These are phyloP conservation scores for Rhododendron mucronatum DNA, from an alignment of 148 eudicot species.

Conservation along the genomic window DNA sequence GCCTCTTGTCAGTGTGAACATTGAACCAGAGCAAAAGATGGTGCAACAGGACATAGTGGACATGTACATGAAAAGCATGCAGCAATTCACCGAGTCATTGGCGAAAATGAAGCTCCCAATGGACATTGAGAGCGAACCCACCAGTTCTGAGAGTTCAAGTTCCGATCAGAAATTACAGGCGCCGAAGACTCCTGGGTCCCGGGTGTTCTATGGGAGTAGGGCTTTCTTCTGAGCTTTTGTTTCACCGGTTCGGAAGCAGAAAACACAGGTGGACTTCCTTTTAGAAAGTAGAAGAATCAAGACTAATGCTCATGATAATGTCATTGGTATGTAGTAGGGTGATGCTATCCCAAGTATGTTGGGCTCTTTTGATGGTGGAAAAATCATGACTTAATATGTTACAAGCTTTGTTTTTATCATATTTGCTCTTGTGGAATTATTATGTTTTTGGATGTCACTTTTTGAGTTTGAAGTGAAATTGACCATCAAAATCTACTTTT, in stretches of 20 bases:
- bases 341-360: conserved; percentile 29
- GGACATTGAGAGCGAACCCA: conserved; percentile 46
- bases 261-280: conserved; percentile 35
- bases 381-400: conserved; percentile 18
- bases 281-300: conserved; percentile 46
- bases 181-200: conserved; percentile 59
- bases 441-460: background rate
- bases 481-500: background rate
- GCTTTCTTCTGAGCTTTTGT: conserved; percentile 73
- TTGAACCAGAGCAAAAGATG: conserved; percentile 63
- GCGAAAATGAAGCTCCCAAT: conserved; percentile 90
- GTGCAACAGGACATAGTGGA: conserved; percentile 89
- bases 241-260: conserved; percentile 12
- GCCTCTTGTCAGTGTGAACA: conserved; percentile 44
- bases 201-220: conserved; percentile 84
- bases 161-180: conserved; percentile 53
- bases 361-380: conserved; percentile 22
- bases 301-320: conserved; percentile 32
- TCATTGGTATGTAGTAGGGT: conserved; percentile 19
- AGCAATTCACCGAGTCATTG: conserved; percentile 76
- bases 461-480: background rate
- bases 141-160: conserved; percentile 57
- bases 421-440: conserved; percentile 17
- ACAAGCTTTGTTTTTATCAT: conserved; percentile 23
- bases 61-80: conserved; percentile 98